These are phyloP conservation scores for Porphyrellus cyaneotinctus DNA, from an alignment of 768 basidiomycete species.

Conservation along the genomic window DNA sequence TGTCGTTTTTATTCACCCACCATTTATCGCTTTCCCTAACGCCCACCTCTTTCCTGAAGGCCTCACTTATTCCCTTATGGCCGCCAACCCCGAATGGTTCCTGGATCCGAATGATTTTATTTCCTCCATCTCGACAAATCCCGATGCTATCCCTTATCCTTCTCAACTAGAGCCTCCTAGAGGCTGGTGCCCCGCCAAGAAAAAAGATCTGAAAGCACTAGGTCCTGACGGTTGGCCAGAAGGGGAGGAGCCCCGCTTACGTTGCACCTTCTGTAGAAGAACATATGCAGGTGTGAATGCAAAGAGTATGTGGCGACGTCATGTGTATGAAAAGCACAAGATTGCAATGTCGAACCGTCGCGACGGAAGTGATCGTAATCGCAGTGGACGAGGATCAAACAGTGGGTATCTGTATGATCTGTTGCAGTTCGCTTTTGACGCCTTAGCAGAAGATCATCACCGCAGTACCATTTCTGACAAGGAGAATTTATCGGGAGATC, in stretches of 20 bases:
- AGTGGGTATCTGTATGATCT: slow-evolving; percentile 43
- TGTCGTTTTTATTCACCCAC: slow-evolving; percentile 69
- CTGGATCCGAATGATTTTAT: slow-evolving; percentile 64
- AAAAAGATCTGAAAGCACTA: slow-evolving; percentile 69
- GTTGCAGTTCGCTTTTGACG: slow-evolving; percentile 18
- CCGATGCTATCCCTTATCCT: slow-evolving; percentile 65
- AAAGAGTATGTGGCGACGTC: slow-evolving; percentile 88
- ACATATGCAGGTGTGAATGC: slow-evolving; percentile 85
- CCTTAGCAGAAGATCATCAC: slow-evolving; percentile 58
- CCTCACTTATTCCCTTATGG: slow-evolving; percentile 65
- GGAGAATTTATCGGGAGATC: slow-evolving; percentile 32
- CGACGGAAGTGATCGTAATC: slow-evolving; percentile 60
- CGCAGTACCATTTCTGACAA: slow-evolving; percentile 36
- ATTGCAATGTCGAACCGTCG: slow-evolving; percentile 86
- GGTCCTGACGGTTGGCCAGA: slow-evolving; percentile 73
- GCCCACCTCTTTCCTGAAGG: slow-evolving; percentile 60
- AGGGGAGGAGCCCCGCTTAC: slow-evolving; percentile 72
- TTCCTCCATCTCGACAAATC: slow-evolving; percentile 41
- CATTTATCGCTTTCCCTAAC: slow-evolving; percentile 64
- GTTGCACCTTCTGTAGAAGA: slow-evolving; percentile 82
- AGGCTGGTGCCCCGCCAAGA: slow-evolving; percentile 85
- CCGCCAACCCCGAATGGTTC: slow-evolving; percentile 80
- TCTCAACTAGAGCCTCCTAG: slow-evolving; percentile 76
- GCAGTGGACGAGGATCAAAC: slow-evolving; percentile 55
- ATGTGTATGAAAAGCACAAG: slow-evolving; percentile 87